phyloP scores from a whole-genome alignment of 768 basidiomycete species.

The Rhodotorula graminis region DNA sequence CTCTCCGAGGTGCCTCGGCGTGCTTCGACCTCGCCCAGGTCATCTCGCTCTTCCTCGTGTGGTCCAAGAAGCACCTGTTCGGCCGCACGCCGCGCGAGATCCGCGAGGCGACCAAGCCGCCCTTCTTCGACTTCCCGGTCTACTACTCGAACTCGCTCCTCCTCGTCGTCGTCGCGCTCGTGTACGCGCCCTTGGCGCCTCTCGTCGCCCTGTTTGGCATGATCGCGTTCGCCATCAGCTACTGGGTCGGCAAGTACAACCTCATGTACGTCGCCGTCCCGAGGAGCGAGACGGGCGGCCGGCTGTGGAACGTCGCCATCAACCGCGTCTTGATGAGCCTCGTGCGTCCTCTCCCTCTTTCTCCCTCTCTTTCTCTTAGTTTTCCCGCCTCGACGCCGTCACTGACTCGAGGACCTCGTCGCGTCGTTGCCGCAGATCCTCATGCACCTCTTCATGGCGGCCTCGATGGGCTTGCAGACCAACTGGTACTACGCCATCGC shows the following conservation, averaged over 20 bases:
- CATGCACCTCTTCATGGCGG: slow-evolving; percentile 32
- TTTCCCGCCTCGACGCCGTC: too few species aligned
- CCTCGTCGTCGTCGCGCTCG: slow-evolving; percentile 58
- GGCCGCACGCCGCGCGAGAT: slow-evolving; percentile 87
- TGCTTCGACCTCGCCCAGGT: slow-evolving; percentile 95
- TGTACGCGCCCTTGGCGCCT: slow-evolving; percentile 92
- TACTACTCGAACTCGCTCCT: slow-evolving; percentile 53
- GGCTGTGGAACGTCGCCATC: slow-evolving; percentile 45
- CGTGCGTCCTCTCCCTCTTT: too few species aligned
- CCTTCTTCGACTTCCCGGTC: slow-evolving; percentile 72
- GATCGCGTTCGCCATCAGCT: slow-evolving; percentile 57
- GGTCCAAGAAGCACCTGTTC: slow-evolving; percentile 77
- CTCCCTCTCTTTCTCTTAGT: too few species aligned
- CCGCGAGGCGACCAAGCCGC: slow-evolving; percentile 78
- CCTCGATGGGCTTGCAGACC: slow-evolving; percentile 17
- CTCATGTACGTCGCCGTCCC: slow-evolving; percentile 89
- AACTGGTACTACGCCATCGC: slow-evolving; percentile 33
- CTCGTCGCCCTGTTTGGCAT: slow-evolving; percentile 77
- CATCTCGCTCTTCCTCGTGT: slow-evolving; percentile 69
- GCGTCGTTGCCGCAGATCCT: slow-evolving; percentile 19
- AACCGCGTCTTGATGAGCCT: slow-evolving; percentile 77
- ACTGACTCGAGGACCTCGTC: not conserved
- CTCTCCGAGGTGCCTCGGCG: slow-evolving; percentile 86
- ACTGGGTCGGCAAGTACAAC: slow-evolving; percentile 80
- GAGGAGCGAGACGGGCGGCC: slow-evolving; percentile 83